phyloP scores from a whole-genome alignment of 257 asterid genomes.

The Paraleonurus japonicus region DNA sequence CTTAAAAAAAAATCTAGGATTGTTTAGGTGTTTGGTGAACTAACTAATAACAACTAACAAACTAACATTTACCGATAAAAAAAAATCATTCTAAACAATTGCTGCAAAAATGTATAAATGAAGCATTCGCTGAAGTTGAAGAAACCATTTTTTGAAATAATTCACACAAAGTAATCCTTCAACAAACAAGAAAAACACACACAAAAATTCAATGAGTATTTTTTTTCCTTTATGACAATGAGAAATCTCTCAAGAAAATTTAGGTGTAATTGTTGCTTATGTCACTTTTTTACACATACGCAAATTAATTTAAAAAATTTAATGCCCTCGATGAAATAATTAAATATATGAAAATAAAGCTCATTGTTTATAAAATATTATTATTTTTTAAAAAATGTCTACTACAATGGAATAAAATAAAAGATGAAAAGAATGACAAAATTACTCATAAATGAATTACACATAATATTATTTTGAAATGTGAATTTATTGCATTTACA shows the following conservation, averaged over 20 bases:
- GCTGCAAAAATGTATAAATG: background rate
- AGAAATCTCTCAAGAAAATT: background rate
- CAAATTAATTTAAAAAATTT: background rate
- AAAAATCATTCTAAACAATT: conserved; percentile 18
- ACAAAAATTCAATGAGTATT: background rate
- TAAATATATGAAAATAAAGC: background rate
- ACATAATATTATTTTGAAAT: no score
- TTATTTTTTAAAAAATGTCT: no score
- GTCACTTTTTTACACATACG: background rate
- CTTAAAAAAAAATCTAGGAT: no score
- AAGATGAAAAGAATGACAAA: background rate
- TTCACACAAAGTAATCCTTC: background rate
- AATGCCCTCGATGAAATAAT: no score
- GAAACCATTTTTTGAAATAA: background rate
- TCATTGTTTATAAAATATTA: background rate
- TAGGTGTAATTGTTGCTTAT: background rate
- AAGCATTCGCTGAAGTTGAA: background rate
- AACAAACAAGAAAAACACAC: background rate
- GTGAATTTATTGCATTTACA: background rate
- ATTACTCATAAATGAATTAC: background rate
- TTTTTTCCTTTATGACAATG: background rate
- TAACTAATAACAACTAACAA: no score
- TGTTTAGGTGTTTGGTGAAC: no score
- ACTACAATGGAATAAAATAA: background rate
- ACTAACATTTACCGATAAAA: no score